phyloP scores from a whole-genome alignment of 2,329 filamentous ascomycete genomes.

The Aureobasidium melanogenum region DNA sequence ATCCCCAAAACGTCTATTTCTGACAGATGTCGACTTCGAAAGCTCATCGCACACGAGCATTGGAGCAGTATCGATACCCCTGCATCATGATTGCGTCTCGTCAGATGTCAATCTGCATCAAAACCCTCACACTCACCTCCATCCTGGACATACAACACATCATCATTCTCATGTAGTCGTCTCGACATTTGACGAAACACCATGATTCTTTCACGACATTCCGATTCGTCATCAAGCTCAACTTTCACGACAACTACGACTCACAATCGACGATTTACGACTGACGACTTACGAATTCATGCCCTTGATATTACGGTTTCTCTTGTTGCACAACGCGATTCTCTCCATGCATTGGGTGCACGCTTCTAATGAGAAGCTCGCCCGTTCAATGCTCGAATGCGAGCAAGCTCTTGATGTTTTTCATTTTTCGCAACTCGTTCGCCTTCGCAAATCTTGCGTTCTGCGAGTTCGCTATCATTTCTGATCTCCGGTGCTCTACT shows the following conservation, averaged over 20 bases:
- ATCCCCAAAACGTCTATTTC: constrained; percentile 17
- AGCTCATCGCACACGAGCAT: not conserved
- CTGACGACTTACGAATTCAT: not conserved
- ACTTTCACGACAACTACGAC: not conserved
- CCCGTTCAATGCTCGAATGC: not conserved
- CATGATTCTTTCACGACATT: not conserved
- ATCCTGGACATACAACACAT: not conserved
- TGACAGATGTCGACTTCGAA: not conserved
- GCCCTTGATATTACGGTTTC: not conserved
- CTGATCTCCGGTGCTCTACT: not conserved
- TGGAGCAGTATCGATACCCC: not conserved
- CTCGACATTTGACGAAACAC: not conserved
- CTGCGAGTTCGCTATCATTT: not conserved
- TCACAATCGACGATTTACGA: not conserved
- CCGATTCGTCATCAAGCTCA: not conserved
- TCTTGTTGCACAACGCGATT: not conserved
- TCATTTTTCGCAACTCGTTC: not conserved
- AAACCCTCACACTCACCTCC: not conserved
- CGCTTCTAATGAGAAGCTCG: not conserved
- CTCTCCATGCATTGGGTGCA: not conserved
- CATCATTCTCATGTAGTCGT: not conserved
- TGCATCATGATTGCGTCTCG: not conserved
- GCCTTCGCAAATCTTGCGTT: not conserved
- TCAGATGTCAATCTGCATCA: not conserved
- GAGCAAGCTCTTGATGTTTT: not conserved